These are phyloP conservation scores for Dittrichia graveolens DNA, from an alignment of 129 eudicot species.

Conservation along the genomic window DNA sequence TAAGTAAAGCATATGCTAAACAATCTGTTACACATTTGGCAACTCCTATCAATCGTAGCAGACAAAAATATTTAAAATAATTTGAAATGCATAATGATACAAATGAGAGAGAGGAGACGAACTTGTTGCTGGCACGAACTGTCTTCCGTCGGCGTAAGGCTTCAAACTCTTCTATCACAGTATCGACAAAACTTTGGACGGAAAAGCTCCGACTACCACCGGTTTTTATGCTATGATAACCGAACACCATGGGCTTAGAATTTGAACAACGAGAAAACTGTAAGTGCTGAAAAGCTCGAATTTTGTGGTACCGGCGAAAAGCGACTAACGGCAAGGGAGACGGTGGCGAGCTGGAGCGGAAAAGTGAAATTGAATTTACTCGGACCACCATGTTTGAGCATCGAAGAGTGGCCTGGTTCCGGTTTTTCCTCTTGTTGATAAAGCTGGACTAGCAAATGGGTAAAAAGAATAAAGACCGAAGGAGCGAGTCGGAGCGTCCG, in stretches of 20 bases:
- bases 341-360: conserved; percentile 53
- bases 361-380: conserved; percentile 42
- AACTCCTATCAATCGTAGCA: background rate
- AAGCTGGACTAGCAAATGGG: conserved; percentile 10
- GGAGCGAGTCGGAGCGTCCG: background rate
- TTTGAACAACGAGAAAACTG: conserved; percentile 24
- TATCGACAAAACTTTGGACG: conserved; percentile 50
- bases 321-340: conserved; percentile 39
- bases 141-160: conserved; percentile 44
- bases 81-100: background rate
- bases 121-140: conserved; percentile 61
- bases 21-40: background rate
- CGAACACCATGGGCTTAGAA: conserved; percentile 23
- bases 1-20: background rate
- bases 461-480: background rate
- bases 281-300: conserved; percentile 31
- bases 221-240: conserved; percentile 21
- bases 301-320: conserved; percentile 38
- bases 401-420: background rate
- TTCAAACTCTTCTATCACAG: conserved; percentile 54
- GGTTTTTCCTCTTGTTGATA: conserved; percentile 29
- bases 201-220: conserved; percentile 40
- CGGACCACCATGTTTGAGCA: conserved; percentile 62
- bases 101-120: conserved; percentile 14
- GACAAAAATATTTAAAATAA: conserved; percentile 3